Conservation (phyloP, 805 yeast species). For the Wickerhamomyces canadensis region DNA sequence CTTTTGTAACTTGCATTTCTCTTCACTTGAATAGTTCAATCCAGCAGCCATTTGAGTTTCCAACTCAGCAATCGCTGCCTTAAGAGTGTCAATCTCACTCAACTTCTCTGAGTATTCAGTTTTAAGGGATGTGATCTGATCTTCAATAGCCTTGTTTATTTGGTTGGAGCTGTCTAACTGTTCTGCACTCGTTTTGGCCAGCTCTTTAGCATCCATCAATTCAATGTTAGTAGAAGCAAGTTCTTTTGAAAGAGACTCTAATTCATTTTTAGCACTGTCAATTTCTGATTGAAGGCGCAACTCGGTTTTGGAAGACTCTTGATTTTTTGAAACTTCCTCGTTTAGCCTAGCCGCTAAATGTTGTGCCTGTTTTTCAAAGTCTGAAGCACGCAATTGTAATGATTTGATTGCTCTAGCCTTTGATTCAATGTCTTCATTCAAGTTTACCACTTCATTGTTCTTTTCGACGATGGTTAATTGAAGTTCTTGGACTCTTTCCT, state of each 20-base stretch:
- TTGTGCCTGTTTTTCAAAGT: conserved; percentile 14
- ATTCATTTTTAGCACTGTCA: neutral
- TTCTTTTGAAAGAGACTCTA: neutral
- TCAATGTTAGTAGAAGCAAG: conserved; percentile 4
- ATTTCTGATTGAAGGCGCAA: neutral
- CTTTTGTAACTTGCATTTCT: neutral
- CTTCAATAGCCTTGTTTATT: neutral
- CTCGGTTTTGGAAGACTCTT: neutral
- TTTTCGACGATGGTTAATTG: neutral
- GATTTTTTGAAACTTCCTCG: conserved; percentile 19
- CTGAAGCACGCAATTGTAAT: neutral
- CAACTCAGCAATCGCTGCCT: neutral
- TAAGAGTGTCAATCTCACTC: conserved; percentile 10
- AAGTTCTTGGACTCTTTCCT: conserved; percentile 14
- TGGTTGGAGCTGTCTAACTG: neutral
- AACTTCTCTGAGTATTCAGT: neutral
- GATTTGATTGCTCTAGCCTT: conserved; percentile 13
- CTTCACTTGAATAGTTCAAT: neutral
- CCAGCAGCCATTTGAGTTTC: neutral
- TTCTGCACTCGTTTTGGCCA: conserved; percentile 10
- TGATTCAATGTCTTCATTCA: conserved; percentile 10
- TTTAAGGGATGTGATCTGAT: neutral
- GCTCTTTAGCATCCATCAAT: conserved; percentile 14
- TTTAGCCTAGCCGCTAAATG: conserved; percentile 7
- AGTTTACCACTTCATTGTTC: neutral